A percentile compares a stretch with the other conserved stretches of the same genome.
Evolutionary conservation across 345 rosid genomes (phyloP).

Genomic region (rapeseed (Brassica napus)): DNA sequence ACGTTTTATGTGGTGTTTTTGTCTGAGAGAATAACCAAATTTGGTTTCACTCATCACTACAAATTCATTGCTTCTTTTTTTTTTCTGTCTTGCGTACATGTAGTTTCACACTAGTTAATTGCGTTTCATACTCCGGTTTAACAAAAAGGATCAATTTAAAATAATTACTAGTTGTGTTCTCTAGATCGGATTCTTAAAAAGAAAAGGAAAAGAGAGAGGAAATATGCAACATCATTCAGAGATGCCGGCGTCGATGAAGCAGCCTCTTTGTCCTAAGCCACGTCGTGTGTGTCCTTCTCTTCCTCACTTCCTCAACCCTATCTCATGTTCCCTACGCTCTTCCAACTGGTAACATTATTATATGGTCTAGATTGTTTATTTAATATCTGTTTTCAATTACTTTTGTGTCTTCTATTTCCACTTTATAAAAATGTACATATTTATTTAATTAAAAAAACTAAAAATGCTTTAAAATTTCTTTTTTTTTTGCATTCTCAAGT

Average conservation of each 20-base stretch:
- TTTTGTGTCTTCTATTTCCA: not conserved
- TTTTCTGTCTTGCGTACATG: not conserved
- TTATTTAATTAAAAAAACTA: not conserved
- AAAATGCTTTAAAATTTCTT: no score
- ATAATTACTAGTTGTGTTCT: conserved; percentile 3
- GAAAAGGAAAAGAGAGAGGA: not conserved
- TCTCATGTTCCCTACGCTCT: conserved; percentile 53
- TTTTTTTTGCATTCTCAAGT: no score
- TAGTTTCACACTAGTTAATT: not conserved
- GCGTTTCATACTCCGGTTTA: conserved; percentile 7
- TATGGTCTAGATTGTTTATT: not conserved
- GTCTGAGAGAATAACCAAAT: conserved; percentile 21
- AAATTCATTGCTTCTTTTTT: not conserved
- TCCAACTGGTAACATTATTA: conserved; percentile 12
- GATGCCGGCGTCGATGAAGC: conserved; percentile 34
- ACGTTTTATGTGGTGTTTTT: conserved; percentile 1
- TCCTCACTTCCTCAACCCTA: conserved; percentile 65
- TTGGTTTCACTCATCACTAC: conserved; percentile 40
- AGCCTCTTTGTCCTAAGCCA: conserved; percentile 72
- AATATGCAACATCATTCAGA: conserved; percentile 52
- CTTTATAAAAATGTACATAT: not conserved
- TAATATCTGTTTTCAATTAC: not conserved
- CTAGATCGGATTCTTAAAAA: not conserved
- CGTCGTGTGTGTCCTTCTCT: conserved; percentile 51
- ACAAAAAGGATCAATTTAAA: not conserved